Conservation (phyloP, 345 rosid species). For the Eucalyptus cloeziana region DNA sequence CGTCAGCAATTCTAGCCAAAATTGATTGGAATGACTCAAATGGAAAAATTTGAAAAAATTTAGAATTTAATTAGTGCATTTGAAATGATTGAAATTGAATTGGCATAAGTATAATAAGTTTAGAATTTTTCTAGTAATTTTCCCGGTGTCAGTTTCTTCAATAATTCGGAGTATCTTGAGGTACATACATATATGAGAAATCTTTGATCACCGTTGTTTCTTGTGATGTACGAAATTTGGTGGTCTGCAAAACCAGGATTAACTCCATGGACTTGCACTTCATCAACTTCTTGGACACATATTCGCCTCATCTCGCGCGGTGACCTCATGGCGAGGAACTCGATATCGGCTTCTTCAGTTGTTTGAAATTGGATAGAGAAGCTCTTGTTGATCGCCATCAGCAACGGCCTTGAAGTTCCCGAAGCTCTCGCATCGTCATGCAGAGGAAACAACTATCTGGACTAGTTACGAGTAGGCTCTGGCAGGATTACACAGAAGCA, state of each 20-base stretch:
- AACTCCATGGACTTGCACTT: not conserved
- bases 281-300: not conserved
- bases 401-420: not conserved
- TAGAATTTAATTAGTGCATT: not conserved
- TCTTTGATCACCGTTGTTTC: not conserved
- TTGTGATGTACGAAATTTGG: not conserved
- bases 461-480: not conserved
- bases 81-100: too few relatives aligned
- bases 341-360: not conserved
- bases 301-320: not conserved
- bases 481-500: not conserved
- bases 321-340: not conserved
- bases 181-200: not conserved
- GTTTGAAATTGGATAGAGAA: not conserved
- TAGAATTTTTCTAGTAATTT: too few relatives aligned
- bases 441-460: not conserved
- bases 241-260: not conserved
- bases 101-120: fast-evolving
- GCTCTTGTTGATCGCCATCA: not conserved
- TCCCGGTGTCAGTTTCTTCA: not conserved
- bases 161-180: not conserved
- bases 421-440: not conserved
- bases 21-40: not conserved
- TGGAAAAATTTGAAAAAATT: too few relatives aligned
- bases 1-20: fast-evolving